Conservation (phyloP, 164 flowering plant species). For the Chimonanthus praecox region DNA sequence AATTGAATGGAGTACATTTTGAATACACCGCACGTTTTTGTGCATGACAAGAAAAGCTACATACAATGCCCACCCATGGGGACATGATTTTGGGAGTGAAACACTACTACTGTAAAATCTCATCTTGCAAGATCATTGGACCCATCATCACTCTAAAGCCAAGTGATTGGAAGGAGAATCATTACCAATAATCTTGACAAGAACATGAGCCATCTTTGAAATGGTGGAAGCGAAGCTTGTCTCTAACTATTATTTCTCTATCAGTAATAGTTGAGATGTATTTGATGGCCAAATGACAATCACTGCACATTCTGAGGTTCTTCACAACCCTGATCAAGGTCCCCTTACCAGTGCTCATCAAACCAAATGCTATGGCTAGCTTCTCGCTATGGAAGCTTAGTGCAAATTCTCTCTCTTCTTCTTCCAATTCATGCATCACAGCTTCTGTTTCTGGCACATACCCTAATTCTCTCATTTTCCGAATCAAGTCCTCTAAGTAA, state of each 20-base stretch:
- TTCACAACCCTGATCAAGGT: conserved; percentile 47
- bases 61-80: neutral
- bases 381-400: conserved; percentile 74
- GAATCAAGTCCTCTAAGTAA: conserved; percentile 61
- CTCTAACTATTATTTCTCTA: conserved; percentile 63
- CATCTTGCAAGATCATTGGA: neutral
- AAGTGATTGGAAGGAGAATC: neutral
- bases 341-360: conserved; percentile 40
- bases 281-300: conserved; percentile 67
- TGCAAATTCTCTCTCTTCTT: conserved; percentile 63
- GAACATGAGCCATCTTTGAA: conserved; percentile 64
- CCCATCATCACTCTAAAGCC: neutral
- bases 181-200: conserved; percentile 68
- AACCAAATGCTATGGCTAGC: conserved; percentile 68
- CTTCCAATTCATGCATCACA: conserved; percentile 68
- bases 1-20: neutral
- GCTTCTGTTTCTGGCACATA: conserved; percentile 44
- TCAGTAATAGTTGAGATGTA: conserved; percentile 40
- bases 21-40: neutral
- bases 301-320: conserved; percentile 75
- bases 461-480: conserved; percentile 45
- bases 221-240: conserved; percentile 74
- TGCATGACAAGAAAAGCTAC: neutral
- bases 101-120: neutral
- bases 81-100: neutral